phyloP scores from a whole-genome alignment of 225 moss, liverwort and hornwort genomes.

The Antitrichia curtipendula region DNA sequence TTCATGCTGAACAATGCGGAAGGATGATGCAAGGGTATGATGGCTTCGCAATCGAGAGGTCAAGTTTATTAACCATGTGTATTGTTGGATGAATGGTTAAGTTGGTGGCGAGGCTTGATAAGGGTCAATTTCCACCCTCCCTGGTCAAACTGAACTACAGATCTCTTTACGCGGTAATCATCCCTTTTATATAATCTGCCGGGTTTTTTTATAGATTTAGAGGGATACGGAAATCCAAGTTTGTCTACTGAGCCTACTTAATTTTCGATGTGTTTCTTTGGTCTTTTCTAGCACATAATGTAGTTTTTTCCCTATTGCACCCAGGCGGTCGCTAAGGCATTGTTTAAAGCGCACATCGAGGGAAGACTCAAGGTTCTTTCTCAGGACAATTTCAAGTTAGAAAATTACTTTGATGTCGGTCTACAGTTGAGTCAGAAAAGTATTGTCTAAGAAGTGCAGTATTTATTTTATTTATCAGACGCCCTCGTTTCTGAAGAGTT shows the following conservation, averaged over 20 bases:
- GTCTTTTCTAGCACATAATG: background rate
- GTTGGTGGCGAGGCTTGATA: constrained; percentile 72
- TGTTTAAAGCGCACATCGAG: constrained; percentile 76
- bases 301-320: background rate
- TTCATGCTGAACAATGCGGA: background rate
- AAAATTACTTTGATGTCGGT: background rate
- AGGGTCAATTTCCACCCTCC: constrained; percentile 49
- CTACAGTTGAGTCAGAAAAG: background rate
- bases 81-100: background rate
- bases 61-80: background rate
- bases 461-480: background rate
- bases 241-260: background rate
- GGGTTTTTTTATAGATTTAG: background rate
- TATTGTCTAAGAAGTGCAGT: background rate
- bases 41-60: background rate
- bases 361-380: constrained; percentile 47
- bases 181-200: background rate
- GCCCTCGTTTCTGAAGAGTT: background rate
- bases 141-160: constrained; percentile 54
- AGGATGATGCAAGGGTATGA: background rate
- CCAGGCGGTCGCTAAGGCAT: constrained; percentile 61
- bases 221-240: background rate
- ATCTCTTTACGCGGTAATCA: constrained; percentile 47
- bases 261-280: background rate
- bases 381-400: background rate